These are phyloP conservation scores for Coccomyxa subellipsoidea DNA, from an alignment of 163 green algal genomes.

Conservation along the genomic window DNA sequence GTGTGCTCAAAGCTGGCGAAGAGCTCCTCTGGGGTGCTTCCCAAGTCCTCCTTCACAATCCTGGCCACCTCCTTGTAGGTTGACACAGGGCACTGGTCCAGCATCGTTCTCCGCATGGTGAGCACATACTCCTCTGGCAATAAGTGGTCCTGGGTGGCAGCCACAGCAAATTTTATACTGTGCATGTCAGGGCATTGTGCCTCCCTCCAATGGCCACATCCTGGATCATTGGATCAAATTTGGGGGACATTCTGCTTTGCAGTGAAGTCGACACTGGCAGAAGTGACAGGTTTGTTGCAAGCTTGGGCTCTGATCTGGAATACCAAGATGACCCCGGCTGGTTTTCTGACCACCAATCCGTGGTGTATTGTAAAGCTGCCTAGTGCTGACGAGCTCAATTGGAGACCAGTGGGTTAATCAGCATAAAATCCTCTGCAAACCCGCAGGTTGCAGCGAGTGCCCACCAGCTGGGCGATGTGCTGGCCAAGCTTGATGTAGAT, in stretches of 20 bases:
- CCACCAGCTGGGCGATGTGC: conserved; percentile 82
- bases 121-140: conserved; percentile 82
- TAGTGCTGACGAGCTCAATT: too few relatives aligned
- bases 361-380: too few relatives aligned
- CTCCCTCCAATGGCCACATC: too few relatives aligned
- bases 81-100: conserved; percentile 77
- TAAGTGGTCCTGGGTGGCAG: conserved; percentile 74
- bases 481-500: conserved; percentile 93
- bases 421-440: too few relatives aligned
- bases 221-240: too few relatives aligned
- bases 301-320: background rate
- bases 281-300: background rate
- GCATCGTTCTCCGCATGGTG: conserved; percentile 72
- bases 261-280: background rate
- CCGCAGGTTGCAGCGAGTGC: background rate
- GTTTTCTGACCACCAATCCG: too few relatives aligned
- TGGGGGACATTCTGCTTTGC: too few relatives aligned
- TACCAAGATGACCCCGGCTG: too few relatives aligned
- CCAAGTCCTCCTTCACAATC: conserved; percentile 69
- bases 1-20: conserved; percentile 62
- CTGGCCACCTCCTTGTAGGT: conserved; percentile 31
- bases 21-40: conserved; percentile 52
- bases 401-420: too few relatives aligned
- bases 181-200: too few relatives aligned
- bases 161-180: too few relatives aligned